phyloP scores from a whole-genome alignment of 1,284 basidiomycete genomes.

The Agroathelia rolfsii region DNA sequence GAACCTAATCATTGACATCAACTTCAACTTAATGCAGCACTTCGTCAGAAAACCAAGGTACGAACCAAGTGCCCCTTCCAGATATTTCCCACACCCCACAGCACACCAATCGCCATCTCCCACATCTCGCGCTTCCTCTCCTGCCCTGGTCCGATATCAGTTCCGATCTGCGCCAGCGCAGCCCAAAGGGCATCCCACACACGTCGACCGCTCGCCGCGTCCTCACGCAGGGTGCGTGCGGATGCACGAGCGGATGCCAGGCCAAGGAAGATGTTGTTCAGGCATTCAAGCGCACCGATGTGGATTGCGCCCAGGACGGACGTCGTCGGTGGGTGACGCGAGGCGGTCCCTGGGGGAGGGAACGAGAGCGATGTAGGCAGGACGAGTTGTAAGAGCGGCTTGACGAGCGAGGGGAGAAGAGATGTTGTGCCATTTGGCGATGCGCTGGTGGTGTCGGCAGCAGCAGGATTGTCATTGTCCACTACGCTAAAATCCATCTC shows the following conservation, averaged over 20 bases:
- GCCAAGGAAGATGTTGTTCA: conserved; percentile 85
- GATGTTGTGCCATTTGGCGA: conserved; percentile 19
- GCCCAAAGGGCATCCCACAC: conserved; percentile 58
- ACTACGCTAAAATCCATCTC: conserved; percentile 27
- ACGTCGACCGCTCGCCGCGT: conserved; percentile 36
- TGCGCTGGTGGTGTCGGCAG: conserved; percentile 21
- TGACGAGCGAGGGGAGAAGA: conserved; percentile 41
- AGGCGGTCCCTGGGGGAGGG: conserved; percentile 57
- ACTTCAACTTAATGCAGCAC: conserved; percentile 7
- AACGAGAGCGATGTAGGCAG: conserved; percentile 74
- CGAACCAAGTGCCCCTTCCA: conserved; percentile 56
- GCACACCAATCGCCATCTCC: conserved; percentile 62
- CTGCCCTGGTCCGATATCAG: conserved; percentile 47
- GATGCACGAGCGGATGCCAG: conserved; percentile 39
- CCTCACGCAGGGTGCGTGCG: conserved; percentile 28
- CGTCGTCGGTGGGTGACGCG: conserved; percentile 77
- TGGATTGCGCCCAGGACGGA: conserved; percentile 76
- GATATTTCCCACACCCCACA: conserved; percentile 70
- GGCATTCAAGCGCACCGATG: conserved; percentile 76
- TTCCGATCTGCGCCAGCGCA: conserved; percentile 48
- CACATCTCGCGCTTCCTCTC: conserved; percentile 61
- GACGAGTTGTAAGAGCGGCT: conserved; percentile 56
- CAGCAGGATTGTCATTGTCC: conserved; percentile 25
- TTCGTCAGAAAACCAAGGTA: conserved; percentile 2
- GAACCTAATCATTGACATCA: conserved; percentile 27